phyloP scores from a whole-genome alignment of 1,284 basidiomycete genomes.

The Papiliotrema fonsecae region DNA sequence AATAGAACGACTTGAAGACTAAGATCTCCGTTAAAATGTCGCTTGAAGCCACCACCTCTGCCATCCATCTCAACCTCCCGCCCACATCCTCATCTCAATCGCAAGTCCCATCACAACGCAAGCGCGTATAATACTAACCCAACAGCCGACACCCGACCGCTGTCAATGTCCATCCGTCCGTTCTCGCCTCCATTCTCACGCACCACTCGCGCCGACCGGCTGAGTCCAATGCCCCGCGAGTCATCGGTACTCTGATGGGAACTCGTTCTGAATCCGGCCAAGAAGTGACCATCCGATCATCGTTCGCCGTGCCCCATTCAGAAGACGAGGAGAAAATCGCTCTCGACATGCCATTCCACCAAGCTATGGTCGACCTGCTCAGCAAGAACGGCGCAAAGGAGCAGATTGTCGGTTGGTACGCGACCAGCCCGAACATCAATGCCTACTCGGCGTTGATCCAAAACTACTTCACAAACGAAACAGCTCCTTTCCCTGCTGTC shows the following conservation, averaged over 20 bases:
- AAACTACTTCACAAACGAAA: slow-evolving; percentile 95
- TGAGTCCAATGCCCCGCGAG: slow-evolving; percentile 57
- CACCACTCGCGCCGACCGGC: slow-evolving; percentile 91
- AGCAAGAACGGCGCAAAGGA: slow-evolving; percentile 46
- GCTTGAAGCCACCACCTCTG: slow-evolving; percentile 43
- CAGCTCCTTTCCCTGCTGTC: slow-evolving; percentile 79
- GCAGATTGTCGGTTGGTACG: slow-evolving; percentile 58
- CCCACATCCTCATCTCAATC: slow-evolving; percentile 35
- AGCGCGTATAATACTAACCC: background rate
- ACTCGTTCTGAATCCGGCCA: slow-evolving; percentile 64
- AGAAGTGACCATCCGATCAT: slow-evolving; percentile 66
- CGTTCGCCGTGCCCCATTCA: slow-evolving; percentile 84
- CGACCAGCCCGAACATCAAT: slow-evolving; percentile 83
- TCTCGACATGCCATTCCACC: slow-evolving; percentile 94
- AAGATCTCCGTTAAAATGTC: slow-evolving; percentile 32
- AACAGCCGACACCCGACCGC: slow-evolving; percentile 60
- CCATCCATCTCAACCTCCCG: slow-evolving; percentile 45
- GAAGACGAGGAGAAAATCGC: slow-evolving; percentile 89
- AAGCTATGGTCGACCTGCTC: slow-evolving; percentile 82
- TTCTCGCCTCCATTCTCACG: slow-evolving; percentile 92
- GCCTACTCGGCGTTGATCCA: slow-evolving; percentile 97
- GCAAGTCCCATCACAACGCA: slow-evolving; percentile 11
- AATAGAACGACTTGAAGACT: background rate
- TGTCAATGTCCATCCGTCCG: slow-evolving; percentile 84
- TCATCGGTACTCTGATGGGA: slow-evolving; percentile 94